phyloP scores from a whole-genome alignment of 768 basidiomycete species.

The Cytidiella melzeri region DNA sequence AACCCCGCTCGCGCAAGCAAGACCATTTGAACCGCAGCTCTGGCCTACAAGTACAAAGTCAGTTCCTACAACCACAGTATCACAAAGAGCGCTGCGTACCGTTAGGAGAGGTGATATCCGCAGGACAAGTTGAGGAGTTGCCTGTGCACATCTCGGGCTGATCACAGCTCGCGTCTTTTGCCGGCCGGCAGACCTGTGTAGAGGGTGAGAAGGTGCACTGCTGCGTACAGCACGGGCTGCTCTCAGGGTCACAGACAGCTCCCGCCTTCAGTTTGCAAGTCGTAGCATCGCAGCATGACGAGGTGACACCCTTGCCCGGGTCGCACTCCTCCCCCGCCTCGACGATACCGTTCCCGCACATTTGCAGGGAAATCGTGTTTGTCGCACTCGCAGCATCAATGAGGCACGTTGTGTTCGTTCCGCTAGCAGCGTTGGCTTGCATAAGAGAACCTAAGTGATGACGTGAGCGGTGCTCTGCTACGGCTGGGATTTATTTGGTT shows the following conservation, averaged over 20 bases:
- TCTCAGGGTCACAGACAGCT: constrained; percentile 75
- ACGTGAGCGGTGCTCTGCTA: background rate
- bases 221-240: constrained; percentile 67
- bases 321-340: constrained; percentile 86
- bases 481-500: background rate
- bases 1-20: constrained; percentile 70
- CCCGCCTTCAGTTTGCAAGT: constrained; percentile 71
- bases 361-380: constrained; percentile 53
- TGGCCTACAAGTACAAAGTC: constrained; percentile 27
- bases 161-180: constrained; percentile 65
- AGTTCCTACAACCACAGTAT: constrained; percentile 1
- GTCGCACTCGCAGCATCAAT: constrained; percentile 34
- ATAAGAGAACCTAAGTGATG: constrained; percentile 52
- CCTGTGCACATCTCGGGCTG: constrained; percentile 71
- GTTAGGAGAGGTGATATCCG: constrained; percentile 55
- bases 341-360: constrained; percentile 82
- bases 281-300: constrained; percentile 65
- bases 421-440: constrained; percentile 35
- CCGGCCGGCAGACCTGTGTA: constrained; percentile 64
- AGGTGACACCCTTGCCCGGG: constrained; percentile 55
- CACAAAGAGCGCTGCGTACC: constrained; percentile 38
- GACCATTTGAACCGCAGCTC: constrained; percentile 55
- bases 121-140: constrained; percentile 64
- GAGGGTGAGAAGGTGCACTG: constrained; percentile 64
- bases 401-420: constrained; percentile 63